phyloP scores from a whole-genome alignment of 208 protist species.

The Leishmania arabica region DNA sequence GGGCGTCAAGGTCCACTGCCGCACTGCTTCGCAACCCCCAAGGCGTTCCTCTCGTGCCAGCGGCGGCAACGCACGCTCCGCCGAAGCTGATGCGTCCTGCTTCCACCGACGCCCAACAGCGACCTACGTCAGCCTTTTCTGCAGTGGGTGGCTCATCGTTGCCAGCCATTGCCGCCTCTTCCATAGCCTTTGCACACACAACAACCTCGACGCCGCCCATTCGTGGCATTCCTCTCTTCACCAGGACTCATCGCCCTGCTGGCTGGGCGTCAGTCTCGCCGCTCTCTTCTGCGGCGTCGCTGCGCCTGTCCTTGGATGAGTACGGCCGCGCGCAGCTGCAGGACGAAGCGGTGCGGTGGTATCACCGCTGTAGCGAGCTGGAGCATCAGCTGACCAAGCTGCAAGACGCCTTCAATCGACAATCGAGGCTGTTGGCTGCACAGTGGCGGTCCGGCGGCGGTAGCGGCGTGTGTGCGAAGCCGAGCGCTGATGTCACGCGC shows the following conservation, averaged over 20 bases:
- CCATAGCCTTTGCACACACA: not conserved
- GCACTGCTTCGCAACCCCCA: not conserved
- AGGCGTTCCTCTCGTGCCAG: not conserved
- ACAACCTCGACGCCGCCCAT: not conserved
- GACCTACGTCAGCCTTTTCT: not conserved
- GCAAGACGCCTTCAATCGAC: constrained; percentile 14
- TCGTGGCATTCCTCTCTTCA: constrained; percentile 27
- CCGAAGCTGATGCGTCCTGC: constrained; percentile 6
- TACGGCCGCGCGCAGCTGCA: constrained; percentile 31
- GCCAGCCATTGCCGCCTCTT: not conserved
- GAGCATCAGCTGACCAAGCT: constrained; percentile 18
- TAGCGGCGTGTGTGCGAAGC: not conserved
- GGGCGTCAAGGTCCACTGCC: not conserved
- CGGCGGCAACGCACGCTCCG: not conserved
- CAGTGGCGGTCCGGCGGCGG: constrained; percentile 13
- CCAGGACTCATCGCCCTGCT: not conserved
- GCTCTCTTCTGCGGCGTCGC: constrained; percentile 1
- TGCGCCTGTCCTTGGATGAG: constrained; percentile 24
- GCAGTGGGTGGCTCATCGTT: not conserved
- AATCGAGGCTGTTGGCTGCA: constrained; percentile 27
- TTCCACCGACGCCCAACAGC: not conserved
- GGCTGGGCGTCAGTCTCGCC: not conserved
- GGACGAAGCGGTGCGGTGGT: constrained; percentile 39
- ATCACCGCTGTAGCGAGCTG: constrained; percentile 28
- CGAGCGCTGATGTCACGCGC: not conserved